A percentile compares a stretch with the other conserved stretches of the same genome.
Evolutionary conservation across 2,329 filamentous ascomycete species (phyloP).

Genomic region (Calycina herbarum): DNA sequence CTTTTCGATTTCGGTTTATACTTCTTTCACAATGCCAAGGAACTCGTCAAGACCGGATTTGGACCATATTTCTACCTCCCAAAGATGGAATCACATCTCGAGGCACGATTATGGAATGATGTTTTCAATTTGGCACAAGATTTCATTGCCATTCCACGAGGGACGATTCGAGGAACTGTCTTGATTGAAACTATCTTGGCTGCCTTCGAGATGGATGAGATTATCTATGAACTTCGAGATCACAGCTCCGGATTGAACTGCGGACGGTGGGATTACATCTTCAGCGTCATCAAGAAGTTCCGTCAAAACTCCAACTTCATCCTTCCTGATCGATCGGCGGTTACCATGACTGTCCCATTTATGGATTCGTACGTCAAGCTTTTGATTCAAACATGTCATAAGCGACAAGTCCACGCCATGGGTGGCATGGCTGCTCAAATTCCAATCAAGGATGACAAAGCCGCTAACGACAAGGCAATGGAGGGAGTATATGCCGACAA

Average conservation of each 20-base stretch:
- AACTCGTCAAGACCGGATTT: conserved; percentile 78
- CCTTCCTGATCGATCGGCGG: conserved; percentile 82
- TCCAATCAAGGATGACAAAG: conserved; percentile 92
- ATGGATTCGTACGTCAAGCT: conserved; percentile 98
- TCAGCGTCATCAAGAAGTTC: conserved; percentile 99
- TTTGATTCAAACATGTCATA: conserved; percentile 97
- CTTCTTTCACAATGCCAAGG: conserved; percentile 97
- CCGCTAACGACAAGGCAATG: conserved; percentile 93
- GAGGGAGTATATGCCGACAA: conserved; percentile 91
- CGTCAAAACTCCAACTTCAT: conserved; percentile 91
- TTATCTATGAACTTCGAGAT: conserved; percentile 98
- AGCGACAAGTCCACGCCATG: conserved; percentile 97
- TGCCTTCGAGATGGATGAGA: conserved; percentile 99
- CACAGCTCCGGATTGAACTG: conserved; percentile 97
- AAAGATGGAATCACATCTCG: conserved; percentile 97
- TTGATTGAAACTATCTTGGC: conserved; percentile 97
- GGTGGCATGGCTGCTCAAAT: conserved; percentile 98
- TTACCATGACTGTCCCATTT: conserved; percentile 98
- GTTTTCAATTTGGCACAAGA: conserved; percentile 96
- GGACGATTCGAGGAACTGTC: conserved; percentile 92
- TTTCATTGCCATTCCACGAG: conserved; percentile 82
- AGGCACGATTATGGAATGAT: conserved; percentile 97
- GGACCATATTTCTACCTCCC: conserved; percentile 98
- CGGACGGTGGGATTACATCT: conserved; percentile 99
- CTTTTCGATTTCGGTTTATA: conserved; percentile 98